A percentile compares a stretch with the other conserved stretches of the same genome.
Evolutionary conservation across 2,329 filamentous ascomycete genomes (phyloP).

Genomic region (Penicillium frequentans): DNA sequence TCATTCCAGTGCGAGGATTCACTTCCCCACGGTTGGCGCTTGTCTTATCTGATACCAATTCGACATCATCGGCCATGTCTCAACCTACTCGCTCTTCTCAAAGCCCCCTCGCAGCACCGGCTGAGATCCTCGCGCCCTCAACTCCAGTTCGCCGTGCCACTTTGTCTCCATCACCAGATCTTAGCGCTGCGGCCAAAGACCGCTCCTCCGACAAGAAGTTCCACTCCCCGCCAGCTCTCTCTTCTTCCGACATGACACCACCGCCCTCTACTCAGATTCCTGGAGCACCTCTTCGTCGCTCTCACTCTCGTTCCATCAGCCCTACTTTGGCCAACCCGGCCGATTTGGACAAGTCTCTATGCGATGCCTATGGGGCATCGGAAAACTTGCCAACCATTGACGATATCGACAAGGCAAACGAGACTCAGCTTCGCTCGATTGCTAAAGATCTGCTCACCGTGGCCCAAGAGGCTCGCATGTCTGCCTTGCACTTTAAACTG

Average conservation of each 20-base stretch:
- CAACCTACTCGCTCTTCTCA: conserved; percentile 32
- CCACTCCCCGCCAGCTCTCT: conserved; percentile 46
- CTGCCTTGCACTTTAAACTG: conserved; percentile 84
- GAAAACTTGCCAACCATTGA: conserved; percentile 49
- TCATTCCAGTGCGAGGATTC: conserved; percentile 22
- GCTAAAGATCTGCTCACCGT: conserved; percentile 55
- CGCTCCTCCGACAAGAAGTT: conserved; percentile 35
- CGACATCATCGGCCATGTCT: conserved; percentile 30
- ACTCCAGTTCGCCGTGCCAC: conserved; percentile 34
- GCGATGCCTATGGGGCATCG: conserved; percentile 43
- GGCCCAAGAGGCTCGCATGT: conserved; percentile 71
- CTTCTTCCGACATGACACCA: conserved; percentile 58
- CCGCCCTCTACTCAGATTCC: conserved; percentile 63
- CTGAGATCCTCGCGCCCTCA: conserved; percentile 38
- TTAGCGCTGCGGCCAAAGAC: conserved; percentile 29
- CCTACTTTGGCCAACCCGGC: conserved; percentile 49
- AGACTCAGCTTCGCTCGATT: conserved; percentile 55
- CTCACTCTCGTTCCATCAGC: conserved; percentile 31
- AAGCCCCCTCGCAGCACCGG: conserved; percentile 38
- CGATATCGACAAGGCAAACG: conserved; percentile 54
- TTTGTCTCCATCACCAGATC: conserved; percentile 39
- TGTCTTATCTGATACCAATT: conserved; percentile 3
- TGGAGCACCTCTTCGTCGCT: conserved; percentile 41
- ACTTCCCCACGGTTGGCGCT: conserved; percentile 17
- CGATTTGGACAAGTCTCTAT: conserved; percentile 44